Evolutionary conservation across 2,329 filamentous ascomycete genomes (phyloP), one percentile per base, ranked within the genome.

Genomic region (Monosporascus cannonballus): DNA sequence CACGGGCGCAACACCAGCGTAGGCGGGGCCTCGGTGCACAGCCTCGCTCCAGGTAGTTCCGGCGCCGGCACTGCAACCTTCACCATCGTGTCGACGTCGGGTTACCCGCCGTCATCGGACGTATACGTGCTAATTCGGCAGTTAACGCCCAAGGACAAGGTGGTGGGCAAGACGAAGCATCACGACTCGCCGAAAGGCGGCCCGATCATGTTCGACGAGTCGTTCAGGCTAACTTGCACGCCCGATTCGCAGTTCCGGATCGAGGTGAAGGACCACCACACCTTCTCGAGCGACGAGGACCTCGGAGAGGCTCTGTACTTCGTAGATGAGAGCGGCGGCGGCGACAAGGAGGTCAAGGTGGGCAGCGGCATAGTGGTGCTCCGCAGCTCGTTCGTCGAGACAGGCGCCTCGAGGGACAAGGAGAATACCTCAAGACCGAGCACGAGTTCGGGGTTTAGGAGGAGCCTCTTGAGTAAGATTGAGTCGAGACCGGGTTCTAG

Each of bases 121-220:
- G 73, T 96, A n/a, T 91, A 90, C 64, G 82, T 96, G 47, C 73
- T 81, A 53, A 74, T 96, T 60, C 85, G 83, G 52, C 83, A 89
- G 60, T 67, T 89, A 36, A 75, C 77, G 3, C 72, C 83, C 47
- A 92, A 87, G 71, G 80, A 76, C 48, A 96, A 94, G 73, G 82
- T 87, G 46, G 76, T 99, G 46, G 85, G 92, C 73, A 96, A 97
- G 76, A 96, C 92, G 22, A 96, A 96, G 69, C 87, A 94, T 58
- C 82, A 89, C 73, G 96, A 96, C 70, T 80, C 86, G 1, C 73
- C 81, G 9, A 46, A 46, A n/a, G 42, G 42, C 3, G 89, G 87
- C 2, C 73, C 78, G 3, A 81, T 89, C 56, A 78, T 75, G 18
- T 96, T 84, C 68, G 85, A 90, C 57, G 90, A 96, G 68, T 85